phyloP scores from a whole-genome alignment of 1,139 yeast species.

The Lodderomyces metapsilosis region DNA sequence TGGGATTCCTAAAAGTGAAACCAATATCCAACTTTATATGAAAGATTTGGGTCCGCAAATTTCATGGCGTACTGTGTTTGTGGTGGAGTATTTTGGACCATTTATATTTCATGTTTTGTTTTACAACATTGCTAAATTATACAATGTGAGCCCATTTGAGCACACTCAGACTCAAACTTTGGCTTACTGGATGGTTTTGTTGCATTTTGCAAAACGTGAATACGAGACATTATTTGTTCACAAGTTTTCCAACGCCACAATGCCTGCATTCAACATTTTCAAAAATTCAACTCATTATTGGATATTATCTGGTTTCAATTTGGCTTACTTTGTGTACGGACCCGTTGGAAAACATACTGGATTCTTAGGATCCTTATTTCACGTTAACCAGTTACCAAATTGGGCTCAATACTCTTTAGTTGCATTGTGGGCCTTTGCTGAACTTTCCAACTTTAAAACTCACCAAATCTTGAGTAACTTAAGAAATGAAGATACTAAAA shows the following conservation, averaged over 20 bases:
- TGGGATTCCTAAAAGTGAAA: constrained; percentile 26
- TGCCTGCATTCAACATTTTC: constrained; percentile 86
- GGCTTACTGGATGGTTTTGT: constrained; percentile 54
- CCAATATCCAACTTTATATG: constrained; percentile 45
- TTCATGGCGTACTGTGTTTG: constrained; percentile 84
- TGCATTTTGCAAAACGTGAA: constrained; percentile 87
- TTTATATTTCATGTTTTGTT: constrained; percentile 72
- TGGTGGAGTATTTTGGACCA: constrained; percentile 89
- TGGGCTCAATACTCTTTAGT: constrained; percentile 29
- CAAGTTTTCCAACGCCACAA: constrained; percentile 80
- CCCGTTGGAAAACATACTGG: constrained; percentile 34
- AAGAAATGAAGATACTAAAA: constrained; percentile 31
- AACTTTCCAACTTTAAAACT: constrained; percentile 67
- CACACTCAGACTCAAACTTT: constrained; percentile 49
- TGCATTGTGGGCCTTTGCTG: constrained; percentile 61
- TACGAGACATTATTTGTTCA: constrained; percentile 83
- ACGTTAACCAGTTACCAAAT: constrained; percentile 30
- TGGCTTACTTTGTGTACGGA: constrained; percentile 68
- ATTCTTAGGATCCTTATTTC: constrained; percentile 22
- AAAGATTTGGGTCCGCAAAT: constrained; percentile 94
- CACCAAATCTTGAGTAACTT: constrained; percentile 62
- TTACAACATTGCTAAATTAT: constrained; percentile 39
- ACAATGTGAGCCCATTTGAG: constrained; percentile 12
- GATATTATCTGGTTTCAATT: constrained; percentile 76
- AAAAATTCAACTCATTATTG: constrained; percentile 91